Evolutionary conservation across 371 early-diverging fungal genomes (phyloP).

Genomic region (Actinomortierella ambigua): DNA sequence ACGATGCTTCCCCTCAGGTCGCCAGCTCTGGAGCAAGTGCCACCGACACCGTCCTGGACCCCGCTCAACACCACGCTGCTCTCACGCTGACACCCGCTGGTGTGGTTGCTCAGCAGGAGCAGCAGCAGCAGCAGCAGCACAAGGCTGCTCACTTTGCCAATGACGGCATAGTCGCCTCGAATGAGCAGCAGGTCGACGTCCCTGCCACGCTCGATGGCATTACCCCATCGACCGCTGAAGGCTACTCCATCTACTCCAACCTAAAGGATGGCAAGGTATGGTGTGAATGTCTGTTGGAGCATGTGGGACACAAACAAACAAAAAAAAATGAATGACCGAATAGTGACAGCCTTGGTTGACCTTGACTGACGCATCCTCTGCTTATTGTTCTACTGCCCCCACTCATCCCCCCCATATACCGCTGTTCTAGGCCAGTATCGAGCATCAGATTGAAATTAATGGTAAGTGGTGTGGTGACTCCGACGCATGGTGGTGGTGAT

Average conservation of each 20-base stretch:
- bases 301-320: not conserved
- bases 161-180: not conserved
- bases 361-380: not conserved
- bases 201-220: constrained; percentile 1
- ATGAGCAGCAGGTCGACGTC: not conserved
- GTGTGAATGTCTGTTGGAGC: not conserved
- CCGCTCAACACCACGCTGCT: no score
- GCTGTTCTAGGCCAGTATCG: constrained; percentile 31
- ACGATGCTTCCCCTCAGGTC: no score
- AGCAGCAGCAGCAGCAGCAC: not conserved
- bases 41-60: no score
- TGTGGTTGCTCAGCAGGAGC: no score
- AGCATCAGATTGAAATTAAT: constrained; percentile 47
- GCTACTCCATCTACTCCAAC: constrained; percentile 46
- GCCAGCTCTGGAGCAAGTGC: no score
- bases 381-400: not conserved
- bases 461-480: constrained; percentile 16
- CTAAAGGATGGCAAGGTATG: constrained; percentile 43
- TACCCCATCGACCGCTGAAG: constrained; percentile 19
- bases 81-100: no score
- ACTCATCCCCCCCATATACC: not conserved
- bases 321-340: not conserved
- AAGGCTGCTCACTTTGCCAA: not conserved
- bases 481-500: no score
- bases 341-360: not conserved